Base-by-base conservation (phyloP, 176 grass and related monocot species). In the Chrysopogon serrulatus region DNA sequence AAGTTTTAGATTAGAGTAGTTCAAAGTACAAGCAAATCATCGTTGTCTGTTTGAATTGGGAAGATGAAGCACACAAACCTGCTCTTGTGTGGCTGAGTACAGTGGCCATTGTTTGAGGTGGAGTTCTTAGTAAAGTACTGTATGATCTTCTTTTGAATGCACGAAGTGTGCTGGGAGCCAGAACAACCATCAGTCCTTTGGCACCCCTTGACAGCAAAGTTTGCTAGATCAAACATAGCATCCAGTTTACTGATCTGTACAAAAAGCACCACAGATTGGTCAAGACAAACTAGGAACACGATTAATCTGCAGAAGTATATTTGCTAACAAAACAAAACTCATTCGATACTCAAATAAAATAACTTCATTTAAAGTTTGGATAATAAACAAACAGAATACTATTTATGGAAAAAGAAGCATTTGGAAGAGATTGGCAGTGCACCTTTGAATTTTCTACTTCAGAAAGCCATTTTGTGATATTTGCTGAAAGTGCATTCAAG, bases 391-490 rank as follows among this genome's bases (percentile, higher is more conserved):
- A 76, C 6, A 82, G n/a, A 60, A 30, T 35, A 35, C 16, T 71
- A 48, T 32, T 78, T 51, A 78, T 66, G 32, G 1, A 74, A 53
- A 27, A 26, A 51, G 67, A 8, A 82, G 24, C 21, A 86, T 39
- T 83, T 35, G 26, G 45, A 68, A 63, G 51, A 35, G 59, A 66
- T 40, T 23, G 65, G 66, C 11, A 43, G 61, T 41, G 47, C 28
- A 92, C 96, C 96, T 98, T 98, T 77, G 86, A 95, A 33, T 61
- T 85, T 88, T 98, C 96, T 77, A 98, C 93, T 74, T 93, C 86
- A 86, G 87, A 93, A 83, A 98, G 85, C 91, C 89, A 95, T 89
- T 85, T 91, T 65, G 91, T 87, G 79, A 98, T 64, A 81, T 91
- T 86, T 15, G 68, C 83, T 75, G 93, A 93, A 80, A 98, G 87